phyloP scores from a whole-genome alignment of 441 rosid species.

The Brassica balearica region DNA sequence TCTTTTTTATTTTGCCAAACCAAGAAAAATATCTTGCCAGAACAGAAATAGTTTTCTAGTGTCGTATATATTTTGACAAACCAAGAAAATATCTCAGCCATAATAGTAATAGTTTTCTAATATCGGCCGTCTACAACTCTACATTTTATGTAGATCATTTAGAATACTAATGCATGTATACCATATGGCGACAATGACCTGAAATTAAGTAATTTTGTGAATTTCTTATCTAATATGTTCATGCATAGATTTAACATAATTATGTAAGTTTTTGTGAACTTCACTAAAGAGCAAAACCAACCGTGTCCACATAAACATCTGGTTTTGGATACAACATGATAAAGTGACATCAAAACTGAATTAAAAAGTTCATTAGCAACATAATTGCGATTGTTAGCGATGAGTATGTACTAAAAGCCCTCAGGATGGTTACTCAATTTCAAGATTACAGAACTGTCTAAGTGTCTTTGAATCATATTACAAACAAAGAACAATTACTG shows the following conservation, averaged over 20 bases:
- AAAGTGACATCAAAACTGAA: too few species aligned
- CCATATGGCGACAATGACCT: neutral
- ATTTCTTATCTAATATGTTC: neutral
- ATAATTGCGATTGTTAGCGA: too few species aligned
- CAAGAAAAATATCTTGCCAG: constrained; percentile 23
- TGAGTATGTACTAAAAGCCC: too few species aligned
- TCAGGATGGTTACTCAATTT: too few species aligned
- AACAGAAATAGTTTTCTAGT: neutral
- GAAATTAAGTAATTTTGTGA: neutral
- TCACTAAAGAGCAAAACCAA: neutral
- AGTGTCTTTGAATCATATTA: too few species aligned
- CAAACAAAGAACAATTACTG: neutral
- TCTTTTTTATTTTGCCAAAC: neutral
- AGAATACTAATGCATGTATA: neutral
- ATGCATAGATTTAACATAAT: neutral
- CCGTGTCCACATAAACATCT: too few species aligned
- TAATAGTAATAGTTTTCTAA: neutral
- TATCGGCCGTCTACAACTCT: neutral
- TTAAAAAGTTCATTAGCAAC: too few species aligned
- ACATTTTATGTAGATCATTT: neutral
- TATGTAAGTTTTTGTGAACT: neutral
- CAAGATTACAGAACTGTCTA: too few species aligned
- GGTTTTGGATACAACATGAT: too few species aligned
- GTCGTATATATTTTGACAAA: neutral
- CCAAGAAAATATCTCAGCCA: neutral